Base-by-base conservation (phyloP, 2,329 filamentous ascomycete species). In the Clarireedia sp. region DNA sequence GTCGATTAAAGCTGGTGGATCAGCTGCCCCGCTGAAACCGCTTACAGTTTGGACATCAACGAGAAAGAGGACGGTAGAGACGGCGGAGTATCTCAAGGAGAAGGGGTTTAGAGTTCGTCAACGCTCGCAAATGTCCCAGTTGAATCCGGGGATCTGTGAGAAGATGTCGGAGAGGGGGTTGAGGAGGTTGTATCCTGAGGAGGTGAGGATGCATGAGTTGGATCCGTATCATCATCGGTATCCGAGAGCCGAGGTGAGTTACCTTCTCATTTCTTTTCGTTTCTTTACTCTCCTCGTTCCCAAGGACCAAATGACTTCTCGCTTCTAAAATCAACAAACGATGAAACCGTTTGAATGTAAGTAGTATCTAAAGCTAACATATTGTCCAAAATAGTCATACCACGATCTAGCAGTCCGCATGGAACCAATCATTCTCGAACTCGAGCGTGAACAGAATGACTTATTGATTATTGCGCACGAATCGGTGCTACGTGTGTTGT, bases 381-480 rank as follows among this genome's bases (percentile, higher is more conserved):
- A 7, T 24, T 54, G 48, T 52, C 63, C 48, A 45, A 45, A 43
- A 26, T 64, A 96, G 88, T 97, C 92, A 8, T 99, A 99, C 71
- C 94, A 99, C 69, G 94, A 99, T 68, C 83, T 99, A 44, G 94
- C 94, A n/a, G 94, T 99, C 57, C 89, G 94, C 21, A 83, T 99
- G 47, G 94, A 99, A 70, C 95, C 94, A 41, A 96, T 99, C 66
- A 99, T 99, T 67, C 81, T 99, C 29, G 94, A 99, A 70, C 81
- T 99, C 14, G 94, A 99, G 74, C 86, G 94, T 44, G 94, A 99
- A 73, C 89, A 96, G 65, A 95, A 95, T 62, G 94, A 99, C 69
- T 79, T 99, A n/a, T 80, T 99, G 52, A 96, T 99, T 68, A 96
- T 99, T 63, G 94, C 94, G 0, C 94, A 99, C 70, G 94, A 99